Base-by-base conservation (phyloP, 495 filamentous ascomycete genomes). In the Chaetomidium leptoderma region DNA sequence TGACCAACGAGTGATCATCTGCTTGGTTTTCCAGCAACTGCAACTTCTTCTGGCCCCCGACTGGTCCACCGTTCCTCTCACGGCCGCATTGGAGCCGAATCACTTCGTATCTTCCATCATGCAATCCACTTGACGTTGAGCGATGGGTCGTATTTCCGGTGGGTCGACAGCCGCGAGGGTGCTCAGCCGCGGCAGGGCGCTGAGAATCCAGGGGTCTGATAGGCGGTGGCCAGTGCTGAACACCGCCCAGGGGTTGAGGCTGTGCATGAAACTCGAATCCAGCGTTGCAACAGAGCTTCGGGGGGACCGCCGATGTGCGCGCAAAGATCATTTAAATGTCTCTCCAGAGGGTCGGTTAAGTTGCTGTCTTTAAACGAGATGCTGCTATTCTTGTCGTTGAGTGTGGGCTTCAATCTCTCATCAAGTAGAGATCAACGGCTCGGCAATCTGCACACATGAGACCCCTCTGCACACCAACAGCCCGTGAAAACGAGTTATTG, bases 171-270 rank as follows among this genome's bases (percentile, higher is more conserved):
- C 39, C 46, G 29, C 29, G 40, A 49, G n/a, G 58, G 44, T 53
- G 39, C 23, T 55, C 52, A 53, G 50, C 58, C 46, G 29, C 37
- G 54, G 42, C 42, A 60, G 58, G 52, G 52, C 52, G 39, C n/a
- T 16, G 11, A 17, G 17, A 24, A 16, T 26, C 23, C 50, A 24
- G 27, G 26, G 46, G 35, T 59, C 26, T 60, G 59, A 67, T 62
- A 67, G 62, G 62, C 59, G 26, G 27, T 30, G 16, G 50, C 40
- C 58, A 30, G 55, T 29, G 55, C 58, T 61, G 39, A 54, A 56
- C 47, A 30, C 30, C 45, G 46, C 40, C 39, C 56, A 58, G 40
- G 48, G 40, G 55, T n/a, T 64, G 63, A 66, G 66, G 66, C 66
- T 63, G 66, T 57, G 48, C 53, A 27, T 36, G 23, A 23, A 37